Evolutionary conservation across 495 filamentous ascomycete species (phyloP), one percentile per base, ranked within the genome.

Genomic region (Patellaria atrata): DNA sequence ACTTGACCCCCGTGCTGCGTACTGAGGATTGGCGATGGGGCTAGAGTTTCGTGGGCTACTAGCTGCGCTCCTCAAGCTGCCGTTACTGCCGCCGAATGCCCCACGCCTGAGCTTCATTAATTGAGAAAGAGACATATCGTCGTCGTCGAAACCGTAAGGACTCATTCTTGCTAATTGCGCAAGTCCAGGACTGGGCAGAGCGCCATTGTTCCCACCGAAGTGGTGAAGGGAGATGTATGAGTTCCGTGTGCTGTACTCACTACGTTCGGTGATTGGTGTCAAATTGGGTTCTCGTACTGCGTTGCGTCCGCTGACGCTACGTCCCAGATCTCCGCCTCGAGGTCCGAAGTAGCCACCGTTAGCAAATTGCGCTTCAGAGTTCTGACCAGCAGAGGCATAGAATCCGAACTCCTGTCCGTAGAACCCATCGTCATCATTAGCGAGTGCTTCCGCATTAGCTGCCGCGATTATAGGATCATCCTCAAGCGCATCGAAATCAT

Each of bases 341-440:
- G 74, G 68, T 5, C 83, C 86, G 45, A 97, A 94, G 58, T 79
- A 96, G n/a, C 91, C 89, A 4, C 89, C 91, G 34, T 81, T 75
- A 13, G 68, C 70, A 42, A 77, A 77, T 27, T 79, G 51, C n/a
- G 48, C 39, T 30, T 45, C 51, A 26, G 39, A 44, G n/a, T 48
- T 39, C n/a, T n/a, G n/a, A n/a, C n/a, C n/a, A 6, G 47, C 33
- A n/a, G 43, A 57, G 8, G 86, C 82, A 51, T 89, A 96, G 57
- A 97, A 97, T n/a, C 85, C 86, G 44, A 97, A 97, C 53, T 97
- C 89, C 43, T 85, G 78, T 2, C 89, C 91, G 51, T 97, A 97
- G 59, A 84, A 86, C 5, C 81, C 87, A 30, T 93, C 87, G 11
- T 75, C 74, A 45, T 97, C 89, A 42, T 80, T 82, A 12, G 89